Evolutionary conservation across 2,329 filamentous ascomycete genomes (phyloP), one percentile per base, ranked within the genome.

Genomic region (Ophiostoma ulmi): DNA sequence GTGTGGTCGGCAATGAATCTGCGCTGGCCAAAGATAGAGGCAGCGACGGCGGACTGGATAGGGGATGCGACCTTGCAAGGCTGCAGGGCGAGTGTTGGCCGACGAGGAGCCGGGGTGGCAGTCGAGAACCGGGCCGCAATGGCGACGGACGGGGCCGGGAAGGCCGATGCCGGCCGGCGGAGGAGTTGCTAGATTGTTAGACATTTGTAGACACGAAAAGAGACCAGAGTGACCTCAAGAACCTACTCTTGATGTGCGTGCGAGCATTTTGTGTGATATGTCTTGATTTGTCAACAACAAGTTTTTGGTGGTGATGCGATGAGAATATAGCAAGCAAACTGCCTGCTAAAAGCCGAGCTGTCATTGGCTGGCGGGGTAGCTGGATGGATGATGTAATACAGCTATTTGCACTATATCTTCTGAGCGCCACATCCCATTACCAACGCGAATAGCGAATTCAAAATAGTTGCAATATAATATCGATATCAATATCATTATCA

Each of bases 1-100:
- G 92, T 95, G 78, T 93, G 87, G 75, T 90, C 87, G 41, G 94
- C 97, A 67, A 99, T 31, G 48, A 63, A 58, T 39, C 72, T 69
- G 67, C 69, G 68, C 17, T 70, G 72, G 58, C 22, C 5, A 38
- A 36, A n/a, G 39, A 58, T 11, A 5, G 52, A 8, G 3, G 63
- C 36, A 20, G 35, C 52, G 11, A 13, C 52, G 13, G 26, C 14
- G 13, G 39, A 31, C 10, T n/a, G 58, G 6, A 26, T 7, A 4
- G n/a, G 69, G 1, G n/a, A 11, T 8, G 66, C 5, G 10, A 38
- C 14, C 13, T 68, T 7, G 26, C 10, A 17, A 10, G 17, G 31
- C 26, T 31, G 5, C 6, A 55, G n/a, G 64, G 14, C 31, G 13
- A 26, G 7, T 20, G 26, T 22, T 17, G 52, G 38, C 39, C 65